Percentiles rank a stretch among this genome's conserved stretches.
These are phyloP conservation scores for Primulina huaijiensis DNA, from an alignment of 257 asterid genomes.

Conservation along the genomic window DNA sequence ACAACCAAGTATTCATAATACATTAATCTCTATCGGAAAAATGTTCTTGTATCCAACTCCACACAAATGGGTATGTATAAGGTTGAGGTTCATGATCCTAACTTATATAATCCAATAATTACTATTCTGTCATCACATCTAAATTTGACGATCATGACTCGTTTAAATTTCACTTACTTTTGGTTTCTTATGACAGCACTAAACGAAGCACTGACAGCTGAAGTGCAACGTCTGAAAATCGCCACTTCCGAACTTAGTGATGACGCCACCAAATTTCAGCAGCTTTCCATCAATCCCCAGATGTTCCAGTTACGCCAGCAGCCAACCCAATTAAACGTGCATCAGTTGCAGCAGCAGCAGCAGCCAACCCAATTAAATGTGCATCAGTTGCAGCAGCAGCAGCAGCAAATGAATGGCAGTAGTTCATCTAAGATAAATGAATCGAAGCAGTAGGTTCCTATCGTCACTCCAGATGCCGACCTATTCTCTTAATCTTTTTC, in stretches of 20 bases:
- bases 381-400: slow-evolving; percentile 48
- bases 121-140: background rate
- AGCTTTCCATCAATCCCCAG: slow-evolving; percentile 49
- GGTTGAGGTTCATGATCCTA: background rate
- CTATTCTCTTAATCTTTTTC: slow-evolving; percentile 1
- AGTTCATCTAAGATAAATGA: slow-evolving; percentile 32
- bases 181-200: slow-evolving; percentile 45
- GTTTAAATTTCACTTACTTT: background rate
- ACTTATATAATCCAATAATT: background rate
- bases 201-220: slow-evolving; percentile 59
- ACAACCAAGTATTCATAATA: too few species aligned
- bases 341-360: slow-evolving; percentile 48
- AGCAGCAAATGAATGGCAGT: slow-evolving; percentile 37
- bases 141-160: background rate
- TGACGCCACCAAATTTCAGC: slow-evolving; percentile 50
- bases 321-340: slow-evolving; percentile 33
- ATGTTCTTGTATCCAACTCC: background rate
- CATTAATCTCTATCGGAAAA: background rate
- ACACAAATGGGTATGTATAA: background rate
- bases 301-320: slow-evolving; percentile 50
- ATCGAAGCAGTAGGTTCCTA: slow-evolving; percentile 24
- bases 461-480: slow-evolving; percentile 2
- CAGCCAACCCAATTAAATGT: slow-evolving; percentile 32
- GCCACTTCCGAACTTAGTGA: slow-evolving; percentile 38
- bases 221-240: slow-evolving; percentile 59